phyloP scores from a whole-genome alignment of 768 basidiomycete genomes.

The Hericium rajendrae region DNA sequence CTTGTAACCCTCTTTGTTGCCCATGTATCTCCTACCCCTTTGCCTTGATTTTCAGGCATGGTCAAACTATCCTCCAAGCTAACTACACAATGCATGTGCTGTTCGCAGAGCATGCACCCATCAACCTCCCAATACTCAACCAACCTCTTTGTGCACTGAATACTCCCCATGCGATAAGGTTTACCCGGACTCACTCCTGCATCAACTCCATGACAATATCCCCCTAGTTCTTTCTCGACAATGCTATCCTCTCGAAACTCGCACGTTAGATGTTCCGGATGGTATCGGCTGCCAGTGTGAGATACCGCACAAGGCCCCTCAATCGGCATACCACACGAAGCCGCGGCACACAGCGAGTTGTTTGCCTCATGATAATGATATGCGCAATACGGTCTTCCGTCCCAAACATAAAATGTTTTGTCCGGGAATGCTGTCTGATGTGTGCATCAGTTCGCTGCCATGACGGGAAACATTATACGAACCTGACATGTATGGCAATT shows the following conservation, averaged over 20 bases:
- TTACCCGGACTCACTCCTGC: not conserved
- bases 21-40: slow-evolving; percentile 25
- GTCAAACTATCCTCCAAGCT: slow-evolving; percentile 15
- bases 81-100: slow-evolving; percentile 43
- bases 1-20: slow-evolving; percentile 73
- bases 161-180: slow-evolving; percentile 6
- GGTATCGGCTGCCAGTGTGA: slow-evolving; percentile 71
- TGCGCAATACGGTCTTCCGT: slow-evolving; percentile 83
- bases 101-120: slow-evolving; percentile 77
- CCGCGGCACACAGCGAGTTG: slow-evolving; percentile 75
- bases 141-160: slow-evolving; percentile 40
- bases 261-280: slow-evolving; percentile 83
- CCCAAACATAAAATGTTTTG: slow-evolving; percentile 85
- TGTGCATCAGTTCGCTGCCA: not conserved
- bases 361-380: slow-evolving; percentile 93
- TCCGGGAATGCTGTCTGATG: slow-evolving; percentile 80
- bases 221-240: not conserved
- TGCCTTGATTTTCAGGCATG: slow-evolving; percentile 5
- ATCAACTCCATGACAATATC: too few relatives aligned
- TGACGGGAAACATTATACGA: slow-evolving; percentile 16
- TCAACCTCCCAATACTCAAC: slow-evolving; percentile 90
- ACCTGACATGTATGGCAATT: slow-evolving; percentile 80
- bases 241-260: slow-evolving; percentile 41
- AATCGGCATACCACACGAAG: slow-evolving; percentile 76
- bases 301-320: slow-evolving; percentile 91